Conservation (phyloP, 176 grass and related monocot genomes). For the Cenchrus purpureus region DNA sequence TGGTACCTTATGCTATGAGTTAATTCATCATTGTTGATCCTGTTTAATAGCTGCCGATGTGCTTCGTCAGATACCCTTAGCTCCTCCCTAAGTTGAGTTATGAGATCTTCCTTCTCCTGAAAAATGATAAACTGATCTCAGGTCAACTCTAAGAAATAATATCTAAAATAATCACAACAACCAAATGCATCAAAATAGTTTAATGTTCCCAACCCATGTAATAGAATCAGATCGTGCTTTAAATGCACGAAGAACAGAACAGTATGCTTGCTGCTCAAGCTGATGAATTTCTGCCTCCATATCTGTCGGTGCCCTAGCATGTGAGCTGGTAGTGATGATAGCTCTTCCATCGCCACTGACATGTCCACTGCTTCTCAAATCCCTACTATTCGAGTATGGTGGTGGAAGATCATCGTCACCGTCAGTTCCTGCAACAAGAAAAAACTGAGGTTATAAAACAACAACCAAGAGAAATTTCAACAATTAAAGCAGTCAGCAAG, state of each 20-base stretch:
- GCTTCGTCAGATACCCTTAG: slow-evolving; percentile 89
- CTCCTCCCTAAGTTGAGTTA: slow-evolving; percentile 92
- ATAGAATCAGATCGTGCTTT: slow-evolving; percentile 96
- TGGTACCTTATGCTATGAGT: slow-evolving; percentile 79
- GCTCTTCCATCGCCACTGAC: slow-evolving; percentile 77
- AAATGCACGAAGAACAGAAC: slow-evolving; percentile 89
- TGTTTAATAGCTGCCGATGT: slow-evolving; percentile 82
- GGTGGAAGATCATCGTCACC: slow-evolving; percentile 80
- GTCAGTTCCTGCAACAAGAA: slow-evolving; percentile 58
- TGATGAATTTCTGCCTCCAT: slow-evolving; percentile 91
- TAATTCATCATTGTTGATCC: slow-evolving; percentile 84
- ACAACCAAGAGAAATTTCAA: not conserved
- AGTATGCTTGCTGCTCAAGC: slow-evolving; percentile 95
- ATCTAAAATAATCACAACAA: slow-evolving; percentile 22
- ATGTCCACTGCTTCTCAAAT: slow-evolving; percentile 62
- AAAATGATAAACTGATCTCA: slow-evolving; percentile 17
- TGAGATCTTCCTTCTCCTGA: slow-evolving; percentile 95
- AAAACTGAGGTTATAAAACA: not conserved
- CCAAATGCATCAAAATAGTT: slow-evolving; percentile 39
- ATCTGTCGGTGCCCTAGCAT: slow-evolving; percentile 59
- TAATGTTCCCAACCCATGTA: slow-evolving; percentile 71
- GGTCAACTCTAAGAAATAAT: slow-evolving; percentile 38
- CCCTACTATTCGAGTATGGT: slow-evolving; percentile 56
- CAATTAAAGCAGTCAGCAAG: not conserved
- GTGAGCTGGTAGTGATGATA: slow-evolving; percentile 49